Evolutionary conservation across 2,329 filamentous ascomycete genomes (phyloP).

Genomic region (Fusarium circinatum): DNA sequence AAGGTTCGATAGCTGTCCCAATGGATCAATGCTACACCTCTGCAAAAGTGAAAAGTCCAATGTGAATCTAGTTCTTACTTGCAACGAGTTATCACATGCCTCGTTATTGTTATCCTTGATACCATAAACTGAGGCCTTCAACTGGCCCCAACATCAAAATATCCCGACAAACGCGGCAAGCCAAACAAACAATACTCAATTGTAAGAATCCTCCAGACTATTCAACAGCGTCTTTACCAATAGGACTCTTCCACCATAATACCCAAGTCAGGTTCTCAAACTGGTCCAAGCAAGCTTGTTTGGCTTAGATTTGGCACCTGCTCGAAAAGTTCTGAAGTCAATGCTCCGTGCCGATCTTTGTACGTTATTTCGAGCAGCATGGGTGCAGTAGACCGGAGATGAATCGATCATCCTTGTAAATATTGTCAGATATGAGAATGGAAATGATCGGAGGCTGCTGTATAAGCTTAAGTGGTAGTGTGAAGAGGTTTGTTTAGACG

Average conservation of each 20-base stretch:
- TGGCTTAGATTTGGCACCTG: constrained; percentile 17
- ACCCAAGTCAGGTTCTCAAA: constrained; percentile 11
- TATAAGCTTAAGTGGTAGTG: constrained; percentile 24
- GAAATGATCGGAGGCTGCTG: constrained; percentile 21
- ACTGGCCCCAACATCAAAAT: background rate
- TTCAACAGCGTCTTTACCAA: background rate
- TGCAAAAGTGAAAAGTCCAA: background rate
- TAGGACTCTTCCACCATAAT: background rate
- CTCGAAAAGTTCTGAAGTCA: background rate
- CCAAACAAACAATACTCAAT: constrained; percentile 10
- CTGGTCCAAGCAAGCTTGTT: constrained; percentile 23
- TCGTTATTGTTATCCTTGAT: background rate
- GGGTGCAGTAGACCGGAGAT: background rate
- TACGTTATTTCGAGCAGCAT: constrained; percentile 4
- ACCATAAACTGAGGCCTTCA: background rate
- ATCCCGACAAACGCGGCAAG: background rate
- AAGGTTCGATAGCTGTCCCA: background rate
- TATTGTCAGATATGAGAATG: constrained; percentile 2
- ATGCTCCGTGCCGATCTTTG: background rate
- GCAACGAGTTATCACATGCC: background rate
- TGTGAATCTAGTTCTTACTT: too few species aligned
- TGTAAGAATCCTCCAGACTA: background rate
- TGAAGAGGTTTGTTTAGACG: background rate
- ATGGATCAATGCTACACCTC: background rate
- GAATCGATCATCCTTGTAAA: constrained; percentile 3